These are phyloP conservation scores for Fusarium continuum DNA, from an alignment of 2,329 filamentous ascomycete genomes.

Conservation along the genomic window DNA sequence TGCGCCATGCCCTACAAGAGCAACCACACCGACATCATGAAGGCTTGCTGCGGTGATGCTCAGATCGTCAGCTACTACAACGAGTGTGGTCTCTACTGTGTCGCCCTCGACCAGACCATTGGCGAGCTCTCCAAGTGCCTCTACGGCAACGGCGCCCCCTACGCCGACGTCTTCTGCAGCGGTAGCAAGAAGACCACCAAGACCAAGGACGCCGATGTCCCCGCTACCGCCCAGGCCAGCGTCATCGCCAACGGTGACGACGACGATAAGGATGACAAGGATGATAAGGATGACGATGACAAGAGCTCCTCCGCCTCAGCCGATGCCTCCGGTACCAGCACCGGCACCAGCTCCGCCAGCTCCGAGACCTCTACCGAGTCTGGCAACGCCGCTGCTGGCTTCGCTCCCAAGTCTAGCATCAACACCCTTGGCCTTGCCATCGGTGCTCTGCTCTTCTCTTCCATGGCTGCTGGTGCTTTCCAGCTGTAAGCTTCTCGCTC, in stretches of 20 bases:
- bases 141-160: slow-evolving; percentile 49
- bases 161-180: slow-evolving; percentile 56
- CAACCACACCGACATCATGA: slow-evolving; percentile 55
- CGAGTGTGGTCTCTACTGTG: slow-evolving; percentile 62
- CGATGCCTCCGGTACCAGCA: slow-evolving; percentile 13
- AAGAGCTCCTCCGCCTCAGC: slow-evolving; percentile 8
- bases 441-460: slow-evolving; percentile 51
- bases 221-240: slow-evolving; percentile 46
- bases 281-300: slow-evolving; percentile 11
- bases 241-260: slow-evolving; percentile 42
- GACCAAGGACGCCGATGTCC: slow-evolving; percentile 42
- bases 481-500: slow-evolving; percentile 33
- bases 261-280: slow-evolving; percentile 6
- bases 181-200: slow-evolving; percentile 45
- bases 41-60: slow-evolving; percentile 56
- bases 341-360: slow-evolving; percentile 16
- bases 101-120: slow-evolving; percentile 46
- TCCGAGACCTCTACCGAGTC: slow-evolving; percentile 22
- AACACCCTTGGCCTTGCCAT: slow-evolving; percentile 48
- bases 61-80: slow-evolving; percentile 56
- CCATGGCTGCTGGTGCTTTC: slow-evolving; percentile 41
- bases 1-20: slow-evolving; percentile 54
- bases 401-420: slow-evolving; percentile 39
- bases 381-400: slow-evolving; percentile 35
- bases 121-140: slow-evolving; percentile 51